Evolutionary conservation across 257 asterid genomes (phyloP).

Genomic region (Marsdenia floribunda): DNA sequence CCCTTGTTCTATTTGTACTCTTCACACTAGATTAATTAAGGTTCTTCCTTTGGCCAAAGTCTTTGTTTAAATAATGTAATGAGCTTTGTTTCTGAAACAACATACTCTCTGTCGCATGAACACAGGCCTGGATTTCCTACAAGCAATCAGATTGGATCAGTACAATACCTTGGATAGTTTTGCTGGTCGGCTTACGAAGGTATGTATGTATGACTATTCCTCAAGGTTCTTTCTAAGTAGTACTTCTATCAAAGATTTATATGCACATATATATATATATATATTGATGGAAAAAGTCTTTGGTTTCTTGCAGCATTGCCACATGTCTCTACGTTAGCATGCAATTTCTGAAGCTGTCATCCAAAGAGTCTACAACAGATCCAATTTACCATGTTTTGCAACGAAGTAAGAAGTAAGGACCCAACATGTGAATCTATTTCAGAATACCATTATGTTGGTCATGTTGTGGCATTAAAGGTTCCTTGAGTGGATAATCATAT

Average conservation of each 20-base stretch:
- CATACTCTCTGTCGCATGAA: slow-evolving; percentile 4
- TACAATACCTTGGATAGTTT: slow-evolving; percentile 46
- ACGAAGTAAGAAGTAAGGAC: slow-evolving; percentile 48
- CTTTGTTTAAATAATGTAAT: neutral
- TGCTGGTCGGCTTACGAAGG: slow-evolving; percentile 78
- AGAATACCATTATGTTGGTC: neutral
- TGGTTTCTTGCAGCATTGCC: slow-evolving; percentile 58
- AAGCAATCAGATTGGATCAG: slow-evolving; percentile 66
- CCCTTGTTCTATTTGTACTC: no score
- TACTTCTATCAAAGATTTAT: no score
- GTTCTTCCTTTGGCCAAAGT: neutral
- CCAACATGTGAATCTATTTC: neutral
- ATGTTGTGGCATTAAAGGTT: no score
- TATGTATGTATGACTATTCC: slow-evolving; percentile 34
- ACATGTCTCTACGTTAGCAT: slow-evolving; percentile 60
- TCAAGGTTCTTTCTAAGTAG: no score
- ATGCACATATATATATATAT: neutral
- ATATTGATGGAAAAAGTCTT: slow-evolving; percentile 7
- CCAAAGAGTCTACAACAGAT: slow-evolving; percentile 62
- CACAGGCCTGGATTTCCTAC: slow-evolving; percentile 70
- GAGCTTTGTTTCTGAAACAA: neutral
- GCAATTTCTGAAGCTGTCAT: slow-evolving; percentile 59
- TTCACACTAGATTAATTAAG: neutral
- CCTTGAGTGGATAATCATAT: neutral
- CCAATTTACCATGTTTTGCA: slow-evolving; percentile 70